These are phyloP conservation scores for Paramecium tetraurelia DNA, from an alignment of 73 alveolate genomes.

Conservation along the genomic window DNA sequence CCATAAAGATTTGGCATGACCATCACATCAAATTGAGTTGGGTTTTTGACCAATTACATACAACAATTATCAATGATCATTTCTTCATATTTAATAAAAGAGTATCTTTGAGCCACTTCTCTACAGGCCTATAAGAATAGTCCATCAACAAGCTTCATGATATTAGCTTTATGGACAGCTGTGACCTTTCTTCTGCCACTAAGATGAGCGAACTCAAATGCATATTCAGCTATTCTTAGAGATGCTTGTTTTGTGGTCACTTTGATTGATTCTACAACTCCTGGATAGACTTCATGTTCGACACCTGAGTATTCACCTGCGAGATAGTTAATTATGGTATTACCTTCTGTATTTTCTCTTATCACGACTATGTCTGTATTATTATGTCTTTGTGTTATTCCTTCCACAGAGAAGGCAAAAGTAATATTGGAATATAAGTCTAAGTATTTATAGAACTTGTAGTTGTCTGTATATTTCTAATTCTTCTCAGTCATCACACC, in stretches of 20 bases:
- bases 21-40: constrained; percentile 75
- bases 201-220: constrained; percentile 78
- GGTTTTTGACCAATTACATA: constrained; percentile 74
- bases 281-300: constrained; percentile 80
- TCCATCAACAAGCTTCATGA: constrained; percentile 77
- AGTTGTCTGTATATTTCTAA: constrained; percentile 64
- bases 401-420: constrained; percentile 73
- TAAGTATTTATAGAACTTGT: constrained; percentile 62
- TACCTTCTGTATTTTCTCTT: constrained; percentile 74
- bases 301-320: constrained; percentile 76
- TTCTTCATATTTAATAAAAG: constrained; percentile 68
- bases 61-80: constrained; percentile 73
- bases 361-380: constrained; percentile 71
- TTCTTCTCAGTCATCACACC: constrained; percentile 72
- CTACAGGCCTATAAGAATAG: constrained; percentile 75
- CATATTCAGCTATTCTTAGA: constrained; percentile 74
- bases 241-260: constrained; percentile 68
- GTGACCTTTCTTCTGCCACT: constrained; percentile 76
- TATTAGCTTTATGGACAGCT: constrained; percentile 80
- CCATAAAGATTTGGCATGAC: constrained; percentile 79
- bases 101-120: constrained; percentile 72
- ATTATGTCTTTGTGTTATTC: constrained; percentile 69
- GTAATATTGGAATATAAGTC: constrained; percentile 71
- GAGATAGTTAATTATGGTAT: background rate
- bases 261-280: constrained; percentile 76